Base-by-base conservation (phyloP, 805 yeast species). In the Clavispora carvajalis region DNA sequence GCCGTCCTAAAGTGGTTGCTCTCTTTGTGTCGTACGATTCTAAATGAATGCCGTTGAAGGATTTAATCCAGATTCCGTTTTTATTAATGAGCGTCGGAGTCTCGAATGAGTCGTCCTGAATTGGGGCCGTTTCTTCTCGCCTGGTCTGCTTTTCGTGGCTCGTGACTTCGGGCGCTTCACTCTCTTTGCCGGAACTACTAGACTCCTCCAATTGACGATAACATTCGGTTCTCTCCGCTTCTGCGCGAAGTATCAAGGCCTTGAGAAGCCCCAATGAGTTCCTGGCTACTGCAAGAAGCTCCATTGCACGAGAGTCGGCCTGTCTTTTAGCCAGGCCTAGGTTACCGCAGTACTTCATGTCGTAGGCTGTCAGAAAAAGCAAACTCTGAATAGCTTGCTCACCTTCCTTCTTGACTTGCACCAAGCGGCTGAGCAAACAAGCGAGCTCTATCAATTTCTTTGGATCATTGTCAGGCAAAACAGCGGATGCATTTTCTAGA, bases 31-130 rank as follows among this genome's bases (percentile, higher is more conserved):
- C 29, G 5, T 34, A 23, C n/a, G 37, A 45, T 16, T 36, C 45
- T n/a, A 38, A 31, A 12, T 36, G 39, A 22, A 44, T 30, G 8
- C 31, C 26, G 13, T 29, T 23, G 16, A 15, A 36, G 22, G 37
- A 34, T 19, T 37, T 31, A 12, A 37, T 38, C 46, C 49, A 49
- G 16, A 33, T 38, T 4, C 53, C 53, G 12, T 34, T 37, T 19
- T 36, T 38, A 33, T 26, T 28, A 4, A 16, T 28, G 12, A 28
- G 18, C 7, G 31, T 28, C 6, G 31, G 31, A 1, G 19, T 15
- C 12, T 28, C 19, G 15, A 15, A 19, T 16, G 19, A 28, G 5
- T 28, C 31, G 7, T 28, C 31, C 8, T 28, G 18, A 8, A n/a
- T n/a, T n/a, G n/a, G n/a, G n/a, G n/a, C n/a, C n/a, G n/a, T n/a